Conservation (phyloP, 371 early-diverging fungal species). For the Rhizopus sp. region DNA sequence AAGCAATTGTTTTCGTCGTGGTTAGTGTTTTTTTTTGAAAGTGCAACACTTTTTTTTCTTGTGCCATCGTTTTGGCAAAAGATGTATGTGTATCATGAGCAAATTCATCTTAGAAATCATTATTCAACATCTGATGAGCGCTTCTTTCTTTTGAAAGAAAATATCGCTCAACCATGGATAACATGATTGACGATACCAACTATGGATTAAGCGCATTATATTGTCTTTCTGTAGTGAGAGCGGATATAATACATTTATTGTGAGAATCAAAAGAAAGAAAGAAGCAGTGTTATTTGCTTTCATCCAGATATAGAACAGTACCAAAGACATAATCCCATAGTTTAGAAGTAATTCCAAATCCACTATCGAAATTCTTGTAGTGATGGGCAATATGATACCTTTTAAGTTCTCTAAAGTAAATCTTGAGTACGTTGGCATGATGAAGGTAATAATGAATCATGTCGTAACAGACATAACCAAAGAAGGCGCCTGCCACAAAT, state of each 20-base stretch:
- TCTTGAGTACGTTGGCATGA: constrained; percentile 76
- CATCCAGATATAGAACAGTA: constrained; percentile 50
- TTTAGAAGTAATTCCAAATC: constrained; percentile 93
- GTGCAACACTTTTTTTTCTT: too few relatives aligned
- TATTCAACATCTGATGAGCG: too few relatives aligned
- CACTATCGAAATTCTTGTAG: constrained; percentile 83
- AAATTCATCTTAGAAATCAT: too few relatives aligned
- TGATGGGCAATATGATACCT: constrained; percentile 95
- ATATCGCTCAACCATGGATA: too few relatives aligned
- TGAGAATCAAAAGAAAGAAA: not conserved
- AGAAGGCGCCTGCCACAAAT: constrained; percentile 72
- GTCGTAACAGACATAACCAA: constrained; percentile 91
- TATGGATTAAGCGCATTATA: too few relatives aligned
- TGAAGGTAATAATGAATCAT: constrained; percentile 94
- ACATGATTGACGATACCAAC: too few relatives aligned
- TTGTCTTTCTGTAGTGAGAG: too few relatives aligned
- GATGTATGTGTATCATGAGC: too few relatives aligned
- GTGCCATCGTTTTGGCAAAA: too few relatives aligned
- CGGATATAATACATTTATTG: too few relatives aligned
- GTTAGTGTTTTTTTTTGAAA: not conserved
- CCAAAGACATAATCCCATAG: constrained; percentile 89
- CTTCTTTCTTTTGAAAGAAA: too few relatives aligned
- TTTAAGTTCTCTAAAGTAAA: constrained; percentile 84
- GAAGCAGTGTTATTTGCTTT: constrained; percentile 7
- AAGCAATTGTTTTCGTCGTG: too few relatives aligned